These are phyloP conservation scores for Ogataea nonfermentans DNA, from an alignment of 805 yeast genomes.

Conservation along the genomic window DNA sequence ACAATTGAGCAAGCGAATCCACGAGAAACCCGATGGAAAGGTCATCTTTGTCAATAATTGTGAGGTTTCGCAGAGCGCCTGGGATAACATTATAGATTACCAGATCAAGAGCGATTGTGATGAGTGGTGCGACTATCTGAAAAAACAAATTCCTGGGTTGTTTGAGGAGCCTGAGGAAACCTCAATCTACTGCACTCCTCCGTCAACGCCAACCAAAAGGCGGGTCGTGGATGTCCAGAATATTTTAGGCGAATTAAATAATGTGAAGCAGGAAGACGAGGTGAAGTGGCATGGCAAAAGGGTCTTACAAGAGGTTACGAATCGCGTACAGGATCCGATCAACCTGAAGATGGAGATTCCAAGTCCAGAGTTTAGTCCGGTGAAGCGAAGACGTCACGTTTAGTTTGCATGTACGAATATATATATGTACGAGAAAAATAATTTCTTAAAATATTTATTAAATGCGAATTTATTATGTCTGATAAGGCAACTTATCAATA, in stretches of 20 bases:
- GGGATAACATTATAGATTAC: conserved; percentile 76
- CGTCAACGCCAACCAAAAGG: conserved; percentile 21
- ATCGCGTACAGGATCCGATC: background rate
- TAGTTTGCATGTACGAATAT: background rate
- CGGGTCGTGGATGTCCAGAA: conserved; percentile 5
- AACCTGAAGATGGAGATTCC: conserved; percentile 3
- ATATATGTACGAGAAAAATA: background rate
- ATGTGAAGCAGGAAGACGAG: background rate
- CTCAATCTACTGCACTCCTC: conserved; percentile 24
- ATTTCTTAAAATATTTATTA: conserved; percentile 1
- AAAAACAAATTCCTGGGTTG: conserved; percentile 54
- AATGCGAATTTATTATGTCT: conserved; percentile 3
- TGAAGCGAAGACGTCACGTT: conserved; percentile 3
- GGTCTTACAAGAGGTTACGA: conserved; percentile 6
- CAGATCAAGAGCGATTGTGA: conserved; percentile 83
- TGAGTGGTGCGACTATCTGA: conserved; percentile 62
- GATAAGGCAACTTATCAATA: conserved; percentile 19
- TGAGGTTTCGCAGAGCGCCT: conserved; percentile 53
- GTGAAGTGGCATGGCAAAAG: no score
- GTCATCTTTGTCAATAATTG: conserved; percentile 78
- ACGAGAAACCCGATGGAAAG: conserved; percentile 68
- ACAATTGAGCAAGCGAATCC: conserved; percentile 64
- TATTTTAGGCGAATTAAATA: background rate
- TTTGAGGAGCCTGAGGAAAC: conserved; percentile 41
- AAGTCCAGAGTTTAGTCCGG: conserved; percentile 12